A percentile compares a stretch with the other conserved stretches of the same genome.
Evolutionary conservation across 805 yeast genomes (phyloP).

Genomic region (Zygotorulaspora sp.): DNA sequence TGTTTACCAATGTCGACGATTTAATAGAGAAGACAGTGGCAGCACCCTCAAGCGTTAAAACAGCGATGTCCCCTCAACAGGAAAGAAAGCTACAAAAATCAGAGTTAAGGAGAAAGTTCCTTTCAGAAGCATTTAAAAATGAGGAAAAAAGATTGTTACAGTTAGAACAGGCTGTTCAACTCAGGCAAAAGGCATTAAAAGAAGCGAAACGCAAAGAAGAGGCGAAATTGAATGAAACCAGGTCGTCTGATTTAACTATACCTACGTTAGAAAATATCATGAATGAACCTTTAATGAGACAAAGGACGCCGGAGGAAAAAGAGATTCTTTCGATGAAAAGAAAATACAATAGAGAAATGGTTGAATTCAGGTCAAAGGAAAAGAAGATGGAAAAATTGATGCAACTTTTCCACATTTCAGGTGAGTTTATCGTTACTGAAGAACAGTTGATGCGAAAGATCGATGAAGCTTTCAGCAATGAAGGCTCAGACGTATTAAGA

Average conservation of each 20-base stretch:
- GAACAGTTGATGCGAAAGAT: slow-evolving; percentile 43
- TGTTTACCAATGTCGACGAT: slow-evolving; percentile 55
- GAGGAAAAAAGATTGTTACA: slow-evolving; percentile 48
- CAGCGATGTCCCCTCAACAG: slow-evolving; percentile 26
- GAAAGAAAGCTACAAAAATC: slow-evolving; percentile 37
- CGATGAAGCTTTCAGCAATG: slow-evolving; percentile 27
- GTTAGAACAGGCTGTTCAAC: slow-evolving; percentile 27
- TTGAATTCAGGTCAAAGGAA: slow-evolving; percentile 50
- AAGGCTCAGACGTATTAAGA: slow-evolving; percentile 21
- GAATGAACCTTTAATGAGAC: slow-evolving; percentile 65
- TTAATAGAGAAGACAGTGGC: slow-evolving; percentile 52
- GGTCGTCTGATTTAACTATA: slow-evolving; percentile 51
- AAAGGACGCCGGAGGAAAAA: slow-evolving; percentile 66
- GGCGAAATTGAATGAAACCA: slow-evolving; percentile 21
- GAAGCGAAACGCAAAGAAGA: slow-evolving; percentile 35
- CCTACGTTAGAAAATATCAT: slow-evolving; percentile 73
- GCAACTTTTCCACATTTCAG: slow-evolving; percentile 67
- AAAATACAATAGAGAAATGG: slow-evolving; percentile 56
- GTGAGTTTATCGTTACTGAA: slow-evolving; percentile 68
- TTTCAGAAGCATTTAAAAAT: slow-evolving; percentile 54
- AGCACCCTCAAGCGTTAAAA: slow-evolving; percentile 37
- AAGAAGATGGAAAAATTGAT: slow-evolving; percentile 53
- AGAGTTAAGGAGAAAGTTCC: slow-evolving; percentile 66
- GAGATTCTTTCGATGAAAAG: slow-evolving; percentile 55
- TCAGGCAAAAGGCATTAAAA: slow-evolving; percentile 38